Evolutionary conservation across 352 stramenopile genomes (phyloP), one percentile per base, ranked within the genome.

Genomic region (Hyaloperonospora brassicae): DNA sequence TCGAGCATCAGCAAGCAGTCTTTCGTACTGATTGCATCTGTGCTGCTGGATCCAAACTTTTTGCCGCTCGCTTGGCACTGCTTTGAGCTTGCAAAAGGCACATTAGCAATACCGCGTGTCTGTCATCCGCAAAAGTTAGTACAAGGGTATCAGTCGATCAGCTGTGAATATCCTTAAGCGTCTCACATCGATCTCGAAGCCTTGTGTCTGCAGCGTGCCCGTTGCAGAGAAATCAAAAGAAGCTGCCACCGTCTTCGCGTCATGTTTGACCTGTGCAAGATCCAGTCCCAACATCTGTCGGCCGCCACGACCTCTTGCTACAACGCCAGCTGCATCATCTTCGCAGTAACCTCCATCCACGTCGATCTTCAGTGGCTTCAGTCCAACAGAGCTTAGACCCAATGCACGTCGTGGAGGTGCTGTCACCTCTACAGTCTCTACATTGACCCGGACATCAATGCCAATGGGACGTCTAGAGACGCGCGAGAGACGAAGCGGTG

Each of bases 181-280:
- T 22, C 73, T 51, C 63, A 89, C 82, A 52, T 88, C 79, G 62
- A 92, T 92, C 62, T 92, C 82, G 45, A 92, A 92, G 41, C 82
- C 82, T 59, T 92, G 82, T 1, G 82, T 89, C 50, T 92, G 79
- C 21, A 92, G 55, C 38, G 77, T 52, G 2, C 82, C 82, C 27
- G 82, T 79, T 0, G 79, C 79, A 5, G 82, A 87, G 40, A 92
- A 92, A 54, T 92, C 82, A 64, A 89, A 92, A 0, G 79, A 89
- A 6, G 79, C 77, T 22, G 73, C 74, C 10, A 89, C 64, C 0
- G 66, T 63, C 30, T 72, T 74, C 35, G 79, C 73, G 30, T 88
- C 77, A 42, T 70, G 73, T 54, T 83, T 84, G 0, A 87, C 64
- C 44, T 84, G 66, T 13, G 64, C 42, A 52, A 87, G 85, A 57